Percentiles rank a stretch among this genome's conserved stretches.
Conservation (phyloP, 140 eudicot genomes). For the Ambrosia hybrid region DNA sequence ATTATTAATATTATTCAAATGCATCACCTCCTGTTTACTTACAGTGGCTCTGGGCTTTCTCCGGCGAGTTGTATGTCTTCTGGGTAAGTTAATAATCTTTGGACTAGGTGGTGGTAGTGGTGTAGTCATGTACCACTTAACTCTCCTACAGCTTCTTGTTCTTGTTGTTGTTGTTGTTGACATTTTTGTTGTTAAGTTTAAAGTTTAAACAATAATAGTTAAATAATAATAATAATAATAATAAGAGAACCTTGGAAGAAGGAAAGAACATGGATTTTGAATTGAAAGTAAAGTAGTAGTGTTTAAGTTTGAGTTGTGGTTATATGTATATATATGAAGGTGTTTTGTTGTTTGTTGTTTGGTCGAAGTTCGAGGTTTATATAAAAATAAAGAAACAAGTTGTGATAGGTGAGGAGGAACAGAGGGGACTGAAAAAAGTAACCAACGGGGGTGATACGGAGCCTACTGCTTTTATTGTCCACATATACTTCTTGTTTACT, state of each 20-base stretch:
- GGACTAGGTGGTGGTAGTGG: conserved; percentile 76
- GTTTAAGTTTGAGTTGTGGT: background rate
- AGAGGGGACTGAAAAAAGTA: conserved; percentile 25
- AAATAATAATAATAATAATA: too few species aligned
- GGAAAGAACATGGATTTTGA: conserved; percentile 48
- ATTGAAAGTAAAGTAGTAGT: conserved; percentile 5
- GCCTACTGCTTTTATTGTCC: conserved; percentile 37
- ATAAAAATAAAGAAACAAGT: background rate
- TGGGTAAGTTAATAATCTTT: conserved; percentile 73
- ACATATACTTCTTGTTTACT: conserved; percentile 35
- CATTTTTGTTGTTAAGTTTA: conserved; percentile 16
- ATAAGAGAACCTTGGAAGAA: conserved; percentile 40
- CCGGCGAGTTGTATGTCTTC: conserved; percentile 45
- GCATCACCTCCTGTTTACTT: too few species aligned
- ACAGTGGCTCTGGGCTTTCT: conserved; percentile 32
- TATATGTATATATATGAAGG: conserved; percentile 18
- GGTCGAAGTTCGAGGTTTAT: conserved; percentile 27
- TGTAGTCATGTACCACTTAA: conserved; percentile 53
- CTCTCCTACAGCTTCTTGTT: conserved; percentile 29
- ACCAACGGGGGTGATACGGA: conserved; percentile 38
- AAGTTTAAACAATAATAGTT: too few species aligned
- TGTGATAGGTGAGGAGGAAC: background rate
- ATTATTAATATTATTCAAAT: too few species aligned
- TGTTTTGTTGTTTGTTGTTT: conserved; percentile 40
- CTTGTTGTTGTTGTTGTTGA: background rate